Evolutionary conservation across 345 rosid genomes (phyloP), one percentile per base, ranked within the genome.

Genomic region (Geranium brycei): DNA sequence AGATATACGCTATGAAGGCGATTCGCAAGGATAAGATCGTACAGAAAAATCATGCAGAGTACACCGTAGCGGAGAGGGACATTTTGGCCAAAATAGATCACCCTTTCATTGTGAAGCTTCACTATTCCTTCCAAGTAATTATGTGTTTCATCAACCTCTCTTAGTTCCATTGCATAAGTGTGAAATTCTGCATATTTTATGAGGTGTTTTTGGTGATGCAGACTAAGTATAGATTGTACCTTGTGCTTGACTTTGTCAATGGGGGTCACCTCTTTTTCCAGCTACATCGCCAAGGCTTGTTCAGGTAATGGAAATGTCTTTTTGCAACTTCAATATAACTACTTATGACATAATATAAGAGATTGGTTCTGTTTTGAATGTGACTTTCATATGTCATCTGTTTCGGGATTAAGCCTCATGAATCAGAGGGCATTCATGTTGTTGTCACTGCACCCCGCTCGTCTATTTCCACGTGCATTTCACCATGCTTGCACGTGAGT

Each of bases 261-360:
- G 98, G 98, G 17, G 98, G 97, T 8, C 98, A 89, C 79, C 90
- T 92, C 1, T 92, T 92, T 74, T 92, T 89, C 76, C 98, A 92
- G 84, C 95, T 92, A 60, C 83, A 87, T 75, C 82, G 83, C 69
- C 98, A 89, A 65, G 98, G 98, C 38, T 95, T 92, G 67, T 92
- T 92, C 85, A 86, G 96, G 96, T 89, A 76, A 38, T n/a, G 41
- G 5, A 7, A 4, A 35, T 4, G 41, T 23, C 28, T 23, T 23
- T 2, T 23, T 23, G 28, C 28, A 23, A 23, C 28, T 23, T 23
- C 28, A 23, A 0, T 23, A 23, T 23, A 23, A 23, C 2, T 23
- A 2, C 28, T 23, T 2, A 23, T 23, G 28, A 23, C 28, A 23
- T 23, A 2, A 2, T 23, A 23, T 23, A 1, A 23, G 28, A 23